Base-by-base conservation (phyloP, 495 filamentous ascomycete species). In the Symbiotaphrina buchneri region DNA sequence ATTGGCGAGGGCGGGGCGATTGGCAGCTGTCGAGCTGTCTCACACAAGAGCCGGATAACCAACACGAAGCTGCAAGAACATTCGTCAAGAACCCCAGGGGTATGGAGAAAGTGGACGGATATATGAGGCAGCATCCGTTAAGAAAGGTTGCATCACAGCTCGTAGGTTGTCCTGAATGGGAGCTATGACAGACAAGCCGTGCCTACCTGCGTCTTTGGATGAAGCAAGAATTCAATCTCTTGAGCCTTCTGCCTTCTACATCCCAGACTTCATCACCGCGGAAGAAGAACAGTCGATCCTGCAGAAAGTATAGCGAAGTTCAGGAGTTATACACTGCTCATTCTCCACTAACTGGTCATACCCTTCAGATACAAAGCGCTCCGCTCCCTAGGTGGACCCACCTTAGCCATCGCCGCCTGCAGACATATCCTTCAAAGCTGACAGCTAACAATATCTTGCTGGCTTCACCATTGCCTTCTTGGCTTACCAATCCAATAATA, bases 401-500 rank as follows among this genome's bases (percentile, higher is more conserved):
- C 13, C 71, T 97, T 28, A 65, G 71, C 5, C 80, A 78, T 44
- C 79, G 87, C 28, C 71, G 87, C 25, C 69, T 97, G 1, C 87
- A 94, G 58, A 77, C 80, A 0, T 79, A 80, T 63, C 87, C 87
- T 0, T 82, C 77, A 1, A 61, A 78, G 19, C 67, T 95, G 0
- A 70, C 65, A 10, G 51, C 61, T 10, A 67, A 61, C 28, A 70
- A 90, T 46, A 71, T 70, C 1, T 62, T 95, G n/a, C 55, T 92
- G 16, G 63, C 66, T 30, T 59, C 71, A 4, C 64, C 78, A 2
- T 58, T 95, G 4, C 84, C 87, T 3, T 23, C 54, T 13, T 95
- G 82, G 79, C 64, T 97, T 1, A 48, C 51, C 21, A 51, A 64
- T 0, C 84, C 81, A 5, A 56, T 90, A 23, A 52, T 85, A 30